Evolutionary conservation across 164 flowering plant genomes (phyloP).

Genomic region (Vitis riparia): DNA sequence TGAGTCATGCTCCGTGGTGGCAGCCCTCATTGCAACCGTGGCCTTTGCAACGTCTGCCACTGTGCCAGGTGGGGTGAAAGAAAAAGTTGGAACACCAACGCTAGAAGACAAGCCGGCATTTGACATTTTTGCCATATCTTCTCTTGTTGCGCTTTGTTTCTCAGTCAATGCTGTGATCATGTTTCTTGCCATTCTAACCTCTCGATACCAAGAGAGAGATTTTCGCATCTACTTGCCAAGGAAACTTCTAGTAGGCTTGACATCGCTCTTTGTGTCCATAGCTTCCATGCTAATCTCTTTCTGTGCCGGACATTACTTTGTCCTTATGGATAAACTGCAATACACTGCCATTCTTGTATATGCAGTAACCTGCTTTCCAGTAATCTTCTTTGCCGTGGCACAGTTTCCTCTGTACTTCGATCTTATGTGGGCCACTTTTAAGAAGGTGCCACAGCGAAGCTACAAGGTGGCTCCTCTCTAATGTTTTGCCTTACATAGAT

Average conservation of each 20-base stretch:
- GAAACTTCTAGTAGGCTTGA: neutral
- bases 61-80: neutral
- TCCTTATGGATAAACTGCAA: neutral
- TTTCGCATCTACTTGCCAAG: neutral
- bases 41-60: constrained; percentile 1
- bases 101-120: neutral
- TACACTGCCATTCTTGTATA: neutral
- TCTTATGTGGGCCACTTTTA: too few relatives aligned
- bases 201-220: neutral
- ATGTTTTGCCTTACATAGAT: neutral
- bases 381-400: neutral
- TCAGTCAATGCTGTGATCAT: neutral
- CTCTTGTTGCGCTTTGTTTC: neutral
- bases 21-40: neutral
- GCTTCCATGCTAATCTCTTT: neutral
- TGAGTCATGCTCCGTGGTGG: neutral
- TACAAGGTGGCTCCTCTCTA: neutral
- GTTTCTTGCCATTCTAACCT: neutral
- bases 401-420: neutral
- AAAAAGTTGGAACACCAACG: neutral
- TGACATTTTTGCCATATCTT: too few relatives aligned
- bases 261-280: neutral
- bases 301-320: neutral
- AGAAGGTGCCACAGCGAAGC: neutral
- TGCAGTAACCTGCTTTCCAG: neutral